These are phyloP conservation scores for Colletotrichum godetiae DNA, from an alignment of 2,329 filamentous ascomycete species.

Conservation along the genomic window DNA sequence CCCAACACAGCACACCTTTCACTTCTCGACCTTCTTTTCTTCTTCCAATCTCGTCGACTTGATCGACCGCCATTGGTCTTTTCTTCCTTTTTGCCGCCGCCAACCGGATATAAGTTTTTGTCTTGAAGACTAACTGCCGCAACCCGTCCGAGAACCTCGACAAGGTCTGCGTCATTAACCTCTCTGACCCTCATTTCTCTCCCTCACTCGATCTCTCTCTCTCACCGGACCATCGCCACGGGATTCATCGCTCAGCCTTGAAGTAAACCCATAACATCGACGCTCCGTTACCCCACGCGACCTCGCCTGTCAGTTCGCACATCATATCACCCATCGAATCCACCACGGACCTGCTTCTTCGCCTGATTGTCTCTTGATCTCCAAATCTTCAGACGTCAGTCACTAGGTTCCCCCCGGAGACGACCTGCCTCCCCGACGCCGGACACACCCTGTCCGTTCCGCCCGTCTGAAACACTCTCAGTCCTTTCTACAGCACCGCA, in stretches of 20 bases:
- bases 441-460: conserved; percentile 41
- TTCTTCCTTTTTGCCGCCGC: conserved; percentile 18
- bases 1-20: conserved; percentile 1
- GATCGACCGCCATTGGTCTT: neutral
- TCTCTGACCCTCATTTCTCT: neutral
- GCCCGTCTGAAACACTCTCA: conserved; percentile 54
- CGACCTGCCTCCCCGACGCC: conserved; percentile 34
- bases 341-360: conserved; percentile 22
- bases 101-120: neutral
- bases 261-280: conserved; percentile 17
- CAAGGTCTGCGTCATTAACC: neutral
- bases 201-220: neutral
- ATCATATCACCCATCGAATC: conserved; percentile 25
- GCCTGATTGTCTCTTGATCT: conserved; percentile 41
- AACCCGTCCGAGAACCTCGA: neutral
- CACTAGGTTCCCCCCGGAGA: conserved; percentile 30
- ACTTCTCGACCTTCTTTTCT: conserved; percentile 33
- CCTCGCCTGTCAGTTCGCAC: conserved; percentile 34
- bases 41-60: neutral
- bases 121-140: conserved; percentile 30
- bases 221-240: neutral
- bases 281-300: conserved; percentile 20
- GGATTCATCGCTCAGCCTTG: neutral
- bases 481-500: conserved; percentile 31
- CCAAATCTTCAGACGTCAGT: conserved; percentile 35